Evolutionary conservation across 1,284 basidiomycete genomes (phyloP).

Genomic region (Schizophyllum commune): DNA sequence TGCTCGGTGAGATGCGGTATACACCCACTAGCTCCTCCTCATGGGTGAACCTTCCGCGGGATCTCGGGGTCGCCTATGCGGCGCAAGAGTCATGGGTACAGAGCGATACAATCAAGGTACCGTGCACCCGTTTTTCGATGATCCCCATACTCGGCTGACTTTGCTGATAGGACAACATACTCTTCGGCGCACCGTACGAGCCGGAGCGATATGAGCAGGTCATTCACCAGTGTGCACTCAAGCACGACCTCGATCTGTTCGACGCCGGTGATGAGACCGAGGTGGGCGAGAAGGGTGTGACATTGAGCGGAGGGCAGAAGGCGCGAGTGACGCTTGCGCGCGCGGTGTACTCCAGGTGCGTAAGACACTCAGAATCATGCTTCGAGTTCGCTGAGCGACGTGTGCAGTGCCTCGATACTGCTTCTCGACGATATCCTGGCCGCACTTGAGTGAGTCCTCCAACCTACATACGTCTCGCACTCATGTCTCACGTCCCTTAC

Average conservation of each 20-base stretch:
- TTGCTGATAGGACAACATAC: constrained; percentile 56
- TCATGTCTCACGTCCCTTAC: background rate
- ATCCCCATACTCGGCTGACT: background rate
- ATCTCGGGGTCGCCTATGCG: constrained; percentile 63
- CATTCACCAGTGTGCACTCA: constrained; percentile 46
- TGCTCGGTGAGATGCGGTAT: constrained; percentile 55
- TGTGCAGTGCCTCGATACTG: constrained; percentile 39
- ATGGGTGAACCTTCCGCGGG: constrained; percentile 59
- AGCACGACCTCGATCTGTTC: constrained; percentile 44
- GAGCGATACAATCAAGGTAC: background rate
- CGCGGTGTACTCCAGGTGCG: constrained; percentile 50
- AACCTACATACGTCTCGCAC: too few relatives aligned
- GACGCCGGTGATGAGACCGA: constrained; percentile 72
- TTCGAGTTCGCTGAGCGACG: background rate
- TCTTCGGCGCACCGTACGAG: constrained; percentile 74
- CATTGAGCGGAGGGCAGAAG: constrained; percentile 50
- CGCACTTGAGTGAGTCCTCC: constrained; percentile 37
- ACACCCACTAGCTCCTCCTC: constrained; percentile 46
- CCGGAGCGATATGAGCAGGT: constrained; percentile 68
- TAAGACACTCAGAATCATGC: background rate
- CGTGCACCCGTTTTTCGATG: background rate
- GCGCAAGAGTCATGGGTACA: constrained; percentile 74
- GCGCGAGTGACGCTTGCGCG: constrained; percentile 68
- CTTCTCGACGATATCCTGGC: constrained; percentile 60
- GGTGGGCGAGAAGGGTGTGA: constrained; percentile 47